These are phyloP conservation scores for Bacterosira constricta DNA, from an alignment of 108 stramenopile species.

Conservation along the genomic window DNA sequence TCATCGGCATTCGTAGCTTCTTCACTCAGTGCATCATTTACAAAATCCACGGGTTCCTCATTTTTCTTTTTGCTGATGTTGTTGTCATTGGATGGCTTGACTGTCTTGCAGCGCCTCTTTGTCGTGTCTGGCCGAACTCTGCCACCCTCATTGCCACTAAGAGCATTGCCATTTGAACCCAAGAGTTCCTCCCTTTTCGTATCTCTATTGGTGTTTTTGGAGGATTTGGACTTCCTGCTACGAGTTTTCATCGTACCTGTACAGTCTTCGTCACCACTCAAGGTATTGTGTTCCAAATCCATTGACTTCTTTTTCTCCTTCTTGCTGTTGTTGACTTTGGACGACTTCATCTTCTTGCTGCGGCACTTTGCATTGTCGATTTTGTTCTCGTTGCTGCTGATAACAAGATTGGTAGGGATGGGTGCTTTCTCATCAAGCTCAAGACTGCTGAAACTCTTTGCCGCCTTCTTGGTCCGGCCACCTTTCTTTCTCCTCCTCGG, in stretches of 20 bases:
- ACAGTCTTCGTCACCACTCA: neutral
- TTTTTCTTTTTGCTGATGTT: neutral
- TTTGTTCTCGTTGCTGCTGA: neutral
- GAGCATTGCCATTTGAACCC: neutral
- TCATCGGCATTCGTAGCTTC: neutral
- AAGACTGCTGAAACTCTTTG: too few relatives aligned
- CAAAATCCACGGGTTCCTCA: neutral
- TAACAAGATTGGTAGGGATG: too few relatives aligned
- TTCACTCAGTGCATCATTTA: neutral
- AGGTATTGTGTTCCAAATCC: neutral
- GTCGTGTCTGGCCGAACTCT: neutral
- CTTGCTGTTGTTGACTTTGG: neutral
- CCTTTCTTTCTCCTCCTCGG: neutral
- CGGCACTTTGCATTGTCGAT: neutral
- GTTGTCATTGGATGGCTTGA: neutral
- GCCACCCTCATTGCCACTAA: neutral
- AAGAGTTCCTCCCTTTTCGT: neutral
- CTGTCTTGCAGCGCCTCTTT: neutral
- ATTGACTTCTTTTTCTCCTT: neutral
- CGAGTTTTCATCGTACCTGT: neutral
- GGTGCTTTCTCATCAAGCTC: too few relatives aligned
- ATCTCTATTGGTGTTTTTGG: too few relatives aligned
- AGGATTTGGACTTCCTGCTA: neutral
- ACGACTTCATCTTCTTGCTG: neutral
- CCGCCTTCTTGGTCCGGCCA: neutral